Conservation (phyloP, 805 yeast genomes). For the Candida incommunis region DNA sequence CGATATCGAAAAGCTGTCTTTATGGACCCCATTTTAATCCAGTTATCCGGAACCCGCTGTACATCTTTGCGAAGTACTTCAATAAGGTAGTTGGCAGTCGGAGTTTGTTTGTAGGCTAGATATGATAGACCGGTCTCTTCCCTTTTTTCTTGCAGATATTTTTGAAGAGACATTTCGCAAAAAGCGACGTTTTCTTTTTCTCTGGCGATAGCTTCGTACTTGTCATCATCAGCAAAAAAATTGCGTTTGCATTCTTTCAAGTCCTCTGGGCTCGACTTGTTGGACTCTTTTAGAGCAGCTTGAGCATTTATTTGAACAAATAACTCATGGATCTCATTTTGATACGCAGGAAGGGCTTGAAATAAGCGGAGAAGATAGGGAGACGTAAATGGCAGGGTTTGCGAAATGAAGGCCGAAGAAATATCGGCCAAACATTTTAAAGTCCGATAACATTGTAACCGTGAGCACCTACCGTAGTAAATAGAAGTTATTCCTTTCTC, state of each 20-base stretch:
- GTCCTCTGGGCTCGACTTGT: slow-evolving; percentile 3
- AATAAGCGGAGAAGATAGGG: slow-evolving; percentile 27
- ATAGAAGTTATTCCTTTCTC: slow-evolving; percentile 17
- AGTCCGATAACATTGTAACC: slow-evolving; percentile 46
- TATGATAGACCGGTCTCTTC: slow-evolving; percentile 28
- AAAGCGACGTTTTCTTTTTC: slow-evolving; percentile 27
- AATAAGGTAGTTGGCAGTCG: slow-evolving; percentile 36
- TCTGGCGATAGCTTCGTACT: slow-evolving; percentile 7
- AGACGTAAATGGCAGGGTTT: slow-evolving; percentile 17
- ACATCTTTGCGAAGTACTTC: slow-evolving; percentile 55
- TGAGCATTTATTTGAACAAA: slow-evolving; percentile 12
- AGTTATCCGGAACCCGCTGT: slow-evolving; percentile 49
- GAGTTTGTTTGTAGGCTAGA: background rate
- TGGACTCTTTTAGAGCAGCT: slow-evolving; percentile 15
- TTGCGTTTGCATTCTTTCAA: background rate
- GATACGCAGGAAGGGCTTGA: slow-evolving; percentile 22
- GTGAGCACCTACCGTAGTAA: slow-evolving; percentile 42
- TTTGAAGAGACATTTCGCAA: slow-evolving; percentile 33
- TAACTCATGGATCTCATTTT: slow-evolving; percentile 17
- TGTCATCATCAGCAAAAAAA: slow-evolving; percentile 13
- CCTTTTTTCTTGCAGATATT: slow-evolving; percentile 38
- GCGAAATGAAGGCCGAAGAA: slow-evolving; percentile 8
- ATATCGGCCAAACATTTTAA: slow-evolving; percentile 30
- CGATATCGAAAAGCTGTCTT: slow-evolving; percentile 56
- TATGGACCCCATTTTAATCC: slow-evolving; percentile 69